A percentile compares a stretch with the other conserved stretches of the same genome.
These are phyloP conservation scores for Aspergillus sp. DNA, from an alignment of 2,329 filamentous ascomycete species.

Conservation along the genomic window DNA sequence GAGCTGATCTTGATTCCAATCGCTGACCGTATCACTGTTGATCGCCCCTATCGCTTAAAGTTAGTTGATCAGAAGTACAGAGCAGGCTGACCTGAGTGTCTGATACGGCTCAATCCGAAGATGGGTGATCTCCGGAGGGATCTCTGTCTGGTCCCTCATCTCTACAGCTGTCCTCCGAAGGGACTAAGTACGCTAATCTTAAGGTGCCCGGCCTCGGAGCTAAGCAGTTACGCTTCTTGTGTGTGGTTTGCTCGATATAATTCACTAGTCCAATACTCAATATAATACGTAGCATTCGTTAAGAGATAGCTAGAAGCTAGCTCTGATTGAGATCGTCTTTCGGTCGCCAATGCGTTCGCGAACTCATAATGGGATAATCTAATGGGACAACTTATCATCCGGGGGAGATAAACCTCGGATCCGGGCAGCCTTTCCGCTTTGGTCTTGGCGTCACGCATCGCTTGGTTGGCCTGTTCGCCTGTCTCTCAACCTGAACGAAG, in stretches of 20 bases:
- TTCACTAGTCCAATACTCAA: no score
- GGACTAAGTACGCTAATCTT: not conserved
- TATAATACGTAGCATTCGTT: no score
- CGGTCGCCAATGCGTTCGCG: no score
- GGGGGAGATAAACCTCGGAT: conserved; percentile 3
- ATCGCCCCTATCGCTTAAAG: not conserved
- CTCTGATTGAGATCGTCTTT: no score
- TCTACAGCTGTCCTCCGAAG: not conserved
- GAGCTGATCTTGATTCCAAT: not conserved
- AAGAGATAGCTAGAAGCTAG: no score
- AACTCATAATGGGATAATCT: not conserved
- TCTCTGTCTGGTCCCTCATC: not conserved
- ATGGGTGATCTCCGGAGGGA: not conserved
- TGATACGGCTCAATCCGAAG: not conserved
- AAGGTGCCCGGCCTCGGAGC: not conserved
- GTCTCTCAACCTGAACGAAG: not conserved
- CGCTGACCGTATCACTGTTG: not conserved
- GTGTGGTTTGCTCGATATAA: no score
- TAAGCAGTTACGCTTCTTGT: not conserved
- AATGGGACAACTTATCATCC: conserved; percentile 3
- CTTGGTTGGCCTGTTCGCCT: conserved; percentile 11
- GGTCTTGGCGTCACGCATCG: conserved; percentile 23
- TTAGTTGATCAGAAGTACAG: not conserved
- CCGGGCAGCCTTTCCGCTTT: conserved; percentile 19
- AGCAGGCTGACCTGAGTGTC: not conserved